phyloP scores from a whole-genome alignment of 495 filamentous ascomycete genomes.

The Penicillium lagena region DNA sequence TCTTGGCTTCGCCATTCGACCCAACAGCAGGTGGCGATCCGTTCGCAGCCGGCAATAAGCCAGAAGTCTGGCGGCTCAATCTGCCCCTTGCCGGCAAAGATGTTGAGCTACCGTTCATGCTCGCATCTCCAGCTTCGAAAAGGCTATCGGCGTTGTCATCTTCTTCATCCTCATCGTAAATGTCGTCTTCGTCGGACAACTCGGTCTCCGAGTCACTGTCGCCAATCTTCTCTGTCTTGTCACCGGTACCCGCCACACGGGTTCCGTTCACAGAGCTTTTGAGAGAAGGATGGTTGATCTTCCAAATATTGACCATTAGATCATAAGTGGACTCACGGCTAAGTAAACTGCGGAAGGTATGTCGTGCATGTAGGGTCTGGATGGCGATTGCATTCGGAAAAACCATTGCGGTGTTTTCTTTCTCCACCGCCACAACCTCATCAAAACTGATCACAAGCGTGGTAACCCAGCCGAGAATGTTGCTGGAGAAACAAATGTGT shows the following conservation, averaged over 20 bases:
- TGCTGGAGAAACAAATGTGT: slow-evolving; percentile 97
- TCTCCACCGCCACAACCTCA: slow-evolving; percentile 93
- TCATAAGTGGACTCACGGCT: slow-evolving; percentile 96
- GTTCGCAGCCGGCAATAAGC: slow-evolving; percentile 32
- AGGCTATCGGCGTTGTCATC: slow-evolving; percentile 51
- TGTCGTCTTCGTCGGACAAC: slow-evolving; percentile 59
- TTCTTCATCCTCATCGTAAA: slow-evolving; percentile 72
- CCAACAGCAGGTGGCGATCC: slow-evolving; percentile 22
- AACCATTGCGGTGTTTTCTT: slow-evolving; percentile 89
- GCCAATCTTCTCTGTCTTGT: slow-evolving; percentile 84
- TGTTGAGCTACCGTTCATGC: slow-evolving; percentile 53
- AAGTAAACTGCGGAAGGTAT: slow-evolving; percentile 91
- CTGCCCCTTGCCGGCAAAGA: slow-evolving; percentile 43
- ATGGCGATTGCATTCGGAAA: slow-evolving; percentile 98
- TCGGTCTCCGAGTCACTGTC: slow-evolving; percentile 51
- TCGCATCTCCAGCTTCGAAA: slow-evolving; percentile 54
- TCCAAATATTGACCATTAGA: slow-evolving; percentile 96
- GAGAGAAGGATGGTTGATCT: slow-evolving; percentile 84
- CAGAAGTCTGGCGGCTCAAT: slow-evolving; percentile 61
- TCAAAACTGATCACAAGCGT: slow-evolving; percentile 97
- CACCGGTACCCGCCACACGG: slow-evolving; percentile 69
- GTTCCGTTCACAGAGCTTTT: slow-evolving; percentile 87
- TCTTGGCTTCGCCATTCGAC: slow-evolving; percentile 40
- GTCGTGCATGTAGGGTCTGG: slow-evolving; percentile 88
- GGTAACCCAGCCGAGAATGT: slow-evolving; percentile 96